Evolutionary conservation across 805 yeast species (phyloP), one percentile per base, ranked within the genome.

Genomic region (Starmerella etchellsii): DNA sequence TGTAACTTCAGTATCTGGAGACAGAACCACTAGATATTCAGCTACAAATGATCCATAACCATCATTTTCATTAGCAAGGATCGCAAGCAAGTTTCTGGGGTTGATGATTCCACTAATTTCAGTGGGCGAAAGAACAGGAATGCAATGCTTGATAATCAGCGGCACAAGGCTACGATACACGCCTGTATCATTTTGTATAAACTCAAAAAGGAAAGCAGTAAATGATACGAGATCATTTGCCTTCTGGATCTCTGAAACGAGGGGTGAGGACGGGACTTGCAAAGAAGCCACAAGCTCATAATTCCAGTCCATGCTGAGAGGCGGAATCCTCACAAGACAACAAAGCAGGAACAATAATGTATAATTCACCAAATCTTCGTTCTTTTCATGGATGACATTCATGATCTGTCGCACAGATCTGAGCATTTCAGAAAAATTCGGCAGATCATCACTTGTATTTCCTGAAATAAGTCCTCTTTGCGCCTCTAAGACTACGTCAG

Each of bases 401-500:
- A 42, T 19, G 4, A 36, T 51, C 13, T 34, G 26, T 9, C 35
- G 30, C n/a, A 43, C 42, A 8, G 61, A 60, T 0, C 48, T 40
- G 1, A 60, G 36, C 30, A 73, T 41, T 1, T 60, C 60, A 1
- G 51, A 41, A 47, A 81, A 78, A 0, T 55, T 41, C 1, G 95
- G 94, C 46, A 83, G 77, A 15, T 51, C 49, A 1, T 66, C 58
- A 0, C 95, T 34, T 1, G 26, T 11, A 6, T 5, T 6, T 8
- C 37, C 25, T 9, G 31, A 32, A 4, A 33, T 76, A 23, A 88
- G 61, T 0, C 96, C 96, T 47, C 73, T 74, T 4, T 57, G 58
- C 0, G 95, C 79, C 56, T 84, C 95, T 52, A 84, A 94, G 2
- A 78, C 64, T 0, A 82, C 74, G 50, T 83, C 94, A 2, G 81